These are phyloP conservation scores for Baudoinia panamericana DNA, from an alignment of 495 filamentous ascomycete species.

Conservation along the genomic window DNA sequence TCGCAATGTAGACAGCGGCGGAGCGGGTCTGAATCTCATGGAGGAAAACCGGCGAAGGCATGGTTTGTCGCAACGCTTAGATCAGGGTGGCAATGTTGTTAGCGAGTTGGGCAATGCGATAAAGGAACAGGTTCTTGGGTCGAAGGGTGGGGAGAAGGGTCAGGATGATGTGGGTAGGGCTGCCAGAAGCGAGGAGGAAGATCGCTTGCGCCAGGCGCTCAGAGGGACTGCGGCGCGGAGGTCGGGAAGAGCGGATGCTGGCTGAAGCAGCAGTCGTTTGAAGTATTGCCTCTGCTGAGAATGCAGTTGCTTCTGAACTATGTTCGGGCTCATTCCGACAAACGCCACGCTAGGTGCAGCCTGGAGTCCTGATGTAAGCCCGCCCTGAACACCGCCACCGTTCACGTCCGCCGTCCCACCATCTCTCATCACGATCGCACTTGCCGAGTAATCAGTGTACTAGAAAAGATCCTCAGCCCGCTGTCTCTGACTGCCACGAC, in stretches of 20 bases:
- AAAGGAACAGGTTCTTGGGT: conserved; percentile 1
- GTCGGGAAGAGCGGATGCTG: not conserved
- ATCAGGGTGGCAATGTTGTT: conserved; percentile 21
- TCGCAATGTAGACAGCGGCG: conserved; percentile 27
- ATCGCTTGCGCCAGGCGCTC: not conserved
- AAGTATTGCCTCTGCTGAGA: no score
- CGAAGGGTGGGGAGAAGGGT: not conserved
- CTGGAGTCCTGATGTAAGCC: no score
- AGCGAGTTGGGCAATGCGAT: conserved; percentile 7
- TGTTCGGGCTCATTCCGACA: no score
- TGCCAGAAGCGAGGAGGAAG: conserved; percentile 8
- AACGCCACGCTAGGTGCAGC: no score
- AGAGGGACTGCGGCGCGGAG: not conserved
- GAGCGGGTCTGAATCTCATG: conserved; percentile 28
- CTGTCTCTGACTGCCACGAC: conserved; percentile 17
- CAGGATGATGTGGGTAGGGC: not conserved
- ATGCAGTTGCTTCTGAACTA: no score
- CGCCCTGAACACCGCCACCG: no score
- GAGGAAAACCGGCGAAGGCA: conserved; percentile 26
- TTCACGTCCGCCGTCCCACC: no score
- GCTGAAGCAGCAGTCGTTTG: not conserved
- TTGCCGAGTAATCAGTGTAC: no score
- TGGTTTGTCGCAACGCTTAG: conserved; percentile 25
- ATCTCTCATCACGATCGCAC: no score
- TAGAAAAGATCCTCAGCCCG: conserved; percentile 11